phyloP scores from a whole-genome alignment of 768 basidiomycete species.

The Sporobolomyces pararoseus region DNA sequence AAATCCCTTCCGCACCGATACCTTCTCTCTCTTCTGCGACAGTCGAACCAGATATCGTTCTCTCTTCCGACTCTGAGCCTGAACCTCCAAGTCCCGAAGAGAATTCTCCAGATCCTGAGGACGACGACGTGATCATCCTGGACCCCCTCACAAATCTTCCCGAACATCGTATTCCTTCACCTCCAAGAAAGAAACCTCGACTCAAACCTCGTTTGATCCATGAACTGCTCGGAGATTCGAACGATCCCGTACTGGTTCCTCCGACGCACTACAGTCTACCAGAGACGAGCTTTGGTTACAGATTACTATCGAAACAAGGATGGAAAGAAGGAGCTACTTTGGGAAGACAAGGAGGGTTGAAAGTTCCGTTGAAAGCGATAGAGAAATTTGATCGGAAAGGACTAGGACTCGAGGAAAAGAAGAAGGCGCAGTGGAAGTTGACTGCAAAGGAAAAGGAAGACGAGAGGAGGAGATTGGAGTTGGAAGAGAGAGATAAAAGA shows the following conservation, averaged over 20 bases:
- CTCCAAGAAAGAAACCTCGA: background rate
- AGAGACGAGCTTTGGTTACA: slow-evolving; percentile 1
- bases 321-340: slow-evolving; percentile 26
- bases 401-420: background rate
- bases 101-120: background rate
- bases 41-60: slow-evolving; percentile 24
- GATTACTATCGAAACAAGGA: slow-evolving; percentile 19
- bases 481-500: background rate
- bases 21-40: background rate
- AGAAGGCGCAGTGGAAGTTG: background rate
- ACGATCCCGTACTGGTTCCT: background rate
- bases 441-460: background rate
- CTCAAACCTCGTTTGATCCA: slow-evolving; percentile 17
- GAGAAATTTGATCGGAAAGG: slow-evolving; percentile 36
- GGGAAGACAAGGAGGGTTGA: slow-evolving; percentile 18
- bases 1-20: background rate
- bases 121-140: slow-evolving; percentile 7
- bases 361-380: slow-evolving; percentile 27
- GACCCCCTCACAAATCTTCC: slow-evolving; percentile 14
- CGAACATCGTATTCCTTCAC: background rate
- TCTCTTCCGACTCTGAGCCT: slow-evolving; percentile 17
- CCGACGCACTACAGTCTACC: slow-evolving; percentile 21
- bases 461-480: background rate
- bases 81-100: background rate
- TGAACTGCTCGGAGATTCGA: slow-evolving; percentile 10